Evolutionary conservation across 1,284 basidiomycete genomes (phyloP), one percentile per base, ranked within the genome.

Genomic region (Meripilus lineatus): DNA sequence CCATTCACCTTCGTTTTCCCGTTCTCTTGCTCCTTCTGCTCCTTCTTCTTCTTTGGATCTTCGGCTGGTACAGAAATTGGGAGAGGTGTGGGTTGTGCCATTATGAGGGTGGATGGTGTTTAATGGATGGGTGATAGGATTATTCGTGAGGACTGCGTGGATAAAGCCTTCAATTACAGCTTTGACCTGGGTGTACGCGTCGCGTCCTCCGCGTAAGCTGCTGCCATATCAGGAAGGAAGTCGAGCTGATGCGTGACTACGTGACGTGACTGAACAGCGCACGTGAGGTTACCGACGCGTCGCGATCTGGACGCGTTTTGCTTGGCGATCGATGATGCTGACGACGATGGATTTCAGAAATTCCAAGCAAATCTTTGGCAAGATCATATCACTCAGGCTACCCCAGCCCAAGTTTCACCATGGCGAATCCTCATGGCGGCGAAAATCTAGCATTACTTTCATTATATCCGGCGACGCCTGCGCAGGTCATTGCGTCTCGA

Each of bases 1-100:
- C 52, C 62, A 51, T 77, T 74, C 10, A 67, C 64, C 57, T 79
- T 82, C 36, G 75, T 69, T 39, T 70, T 56, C 28, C 67, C 68
- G 30, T 71, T 65, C 46, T 74, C 71, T 52, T 75, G 70, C 36
- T 74, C 61, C 33, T 56, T 59, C 49, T 72, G 66, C 34, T 75
- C 70, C 50, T 81, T 75, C 65, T 82, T 81, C 68, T 83, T 81
- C 69, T 83, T 78, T 0, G 84, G 81, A 57, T 91, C 88, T 44
- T 88, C 73, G 7, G 86, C 75, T 1, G 72, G 70, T 3, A 90
- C 84, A 30, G 74, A 56, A 50, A 84, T 78, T 23, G 62, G 62
- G 50, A 77, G 70, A 47, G 77, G 74, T 43, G 73, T 72, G 7
- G 77, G 65, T 46, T 81, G 70, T 40, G 81, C 64, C 81, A 84